Percentiles rank a stretch among this genome's conserved stretches.
Conservation (phyloP, 306 rosid species). For the Clitoria ternatea region DNA sequence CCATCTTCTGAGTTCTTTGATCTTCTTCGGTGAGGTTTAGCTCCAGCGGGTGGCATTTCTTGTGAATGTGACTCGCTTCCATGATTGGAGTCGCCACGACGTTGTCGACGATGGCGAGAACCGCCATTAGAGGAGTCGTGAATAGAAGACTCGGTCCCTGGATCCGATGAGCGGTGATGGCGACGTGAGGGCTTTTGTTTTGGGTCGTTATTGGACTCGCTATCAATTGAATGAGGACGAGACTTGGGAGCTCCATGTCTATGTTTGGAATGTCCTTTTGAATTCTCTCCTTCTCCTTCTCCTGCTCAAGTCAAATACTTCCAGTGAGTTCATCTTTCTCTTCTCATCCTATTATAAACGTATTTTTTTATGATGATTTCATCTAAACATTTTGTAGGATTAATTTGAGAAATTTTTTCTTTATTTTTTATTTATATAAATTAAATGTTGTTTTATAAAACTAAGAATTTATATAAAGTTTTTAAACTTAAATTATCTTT, state of each 20-base stretch:
- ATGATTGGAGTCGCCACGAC: slow-evolving; percentile 24
- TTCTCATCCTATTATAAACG: too few relatives aligned
- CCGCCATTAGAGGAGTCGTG: slow-evolving; percentile 39
- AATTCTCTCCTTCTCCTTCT: not conserved
- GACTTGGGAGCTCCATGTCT: slow-evolving; percentile 42
- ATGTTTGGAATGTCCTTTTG: too few relatives aligned
- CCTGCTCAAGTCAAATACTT: not conserved
- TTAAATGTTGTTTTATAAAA: too few relatives aligned
- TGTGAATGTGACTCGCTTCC: slow-evolving; percentile 30
- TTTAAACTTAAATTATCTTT: too few relatives aligned
- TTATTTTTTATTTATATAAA: too few relatives aligned
- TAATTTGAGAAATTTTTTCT: too few relatives aligned
- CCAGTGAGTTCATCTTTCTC: too few relatives aligned
- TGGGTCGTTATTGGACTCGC: not conserved
- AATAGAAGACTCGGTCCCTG: slow-evolving; percentile 23
- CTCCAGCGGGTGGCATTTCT: slow-evolving; percentile 25
- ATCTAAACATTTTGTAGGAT: too few relatives aligned
- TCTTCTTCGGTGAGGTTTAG: slow-evolving; percentile 41
- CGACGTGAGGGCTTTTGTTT: slow-evolving; percentile 44
- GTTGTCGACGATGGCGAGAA: slow-evolving; percentile 38
- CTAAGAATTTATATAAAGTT: too few relatives aligned
- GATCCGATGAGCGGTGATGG: slow-evolving; percentile 38
- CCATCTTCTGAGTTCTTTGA: slow-evolving; percentile 50
- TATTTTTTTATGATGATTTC: too few relatives aligned
- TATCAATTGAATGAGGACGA: slow-evolving; percentile 33